These are phyloP conservation scores for Eucalyptus cladocalyx DNA, from an alignment of 345 rosid species.

Conservation along the genomic window DNA sequence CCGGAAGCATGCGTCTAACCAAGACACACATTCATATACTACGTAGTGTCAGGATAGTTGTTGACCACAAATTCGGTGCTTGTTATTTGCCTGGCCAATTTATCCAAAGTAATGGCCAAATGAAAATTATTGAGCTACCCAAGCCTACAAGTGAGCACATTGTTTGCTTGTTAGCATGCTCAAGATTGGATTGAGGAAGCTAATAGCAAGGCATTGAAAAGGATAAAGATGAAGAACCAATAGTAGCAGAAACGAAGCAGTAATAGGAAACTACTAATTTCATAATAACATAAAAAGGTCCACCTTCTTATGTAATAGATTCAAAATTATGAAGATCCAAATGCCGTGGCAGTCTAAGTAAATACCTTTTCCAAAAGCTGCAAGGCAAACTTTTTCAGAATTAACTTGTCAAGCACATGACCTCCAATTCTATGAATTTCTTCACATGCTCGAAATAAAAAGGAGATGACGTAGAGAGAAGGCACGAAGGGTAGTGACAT, in stretches of 20 bases:
- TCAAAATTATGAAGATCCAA: background rate
- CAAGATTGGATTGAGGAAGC: background rate
- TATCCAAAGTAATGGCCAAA: background rate
- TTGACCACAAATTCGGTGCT: background rate
- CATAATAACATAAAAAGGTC: background rate
- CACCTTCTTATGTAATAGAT: background rate
- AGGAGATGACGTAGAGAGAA: constrained; percentile 79
- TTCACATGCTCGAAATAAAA: constrained; percentile 89
- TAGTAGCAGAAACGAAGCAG: background rate
- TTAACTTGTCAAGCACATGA: constrained; percentile 81
- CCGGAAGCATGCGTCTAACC: background rate
- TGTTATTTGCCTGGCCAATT: background rate
- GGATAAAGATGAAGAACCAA: background rate
- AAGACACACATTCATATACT: background rate
- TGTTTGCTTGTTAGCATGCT: background rate
- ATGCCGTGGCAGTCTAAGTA: background rate
- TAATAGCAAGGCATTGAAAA: background rate
- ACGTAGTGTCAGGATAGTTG: background rate
- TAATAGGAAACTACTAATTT: background rate
- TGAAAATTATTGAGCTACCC: background rate
- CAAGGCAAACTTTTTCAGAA: constrained; percentile 68
- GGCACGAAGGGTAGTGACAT: constrained; percentile 92
- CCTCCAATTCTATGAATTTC: constrained; percentile 97
- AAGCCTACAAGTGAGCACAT: background rate
- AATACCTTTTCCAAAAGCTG: constrained; percentile 70